These are phyloP conservation scores for Lepraria neglecta DNA, from an alignment of 495 filamentous ascomycete species.

Conservation along the genomic window DNA sequence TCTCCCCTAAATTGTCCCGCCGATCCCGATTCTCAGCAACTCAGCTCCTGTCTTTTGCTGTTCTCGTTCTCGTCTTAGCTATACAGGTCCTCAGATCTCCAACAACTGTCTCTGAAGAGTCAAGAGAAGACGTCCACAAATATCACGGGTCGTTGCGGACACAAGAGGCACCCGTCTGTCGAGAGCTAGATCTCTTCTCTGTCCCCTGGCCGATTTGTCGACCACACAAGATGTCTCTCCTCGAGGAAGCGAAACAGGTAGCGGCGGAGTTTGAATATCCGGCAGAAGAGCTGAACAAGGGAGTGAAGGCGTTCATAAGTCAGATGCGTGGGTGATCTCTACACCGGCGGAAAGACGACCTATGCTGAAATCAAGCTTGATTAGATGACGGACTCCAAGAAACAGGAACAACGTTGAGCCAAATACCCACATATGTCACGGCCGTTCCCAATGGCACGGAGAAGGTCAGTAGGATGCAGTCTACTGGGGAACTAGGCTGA, in stretches of 20 bases:
- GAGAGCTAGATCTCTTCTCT: slow-evolving; percentile 17
- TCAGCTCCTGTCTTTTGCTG: slow-evolving; percentile 23
- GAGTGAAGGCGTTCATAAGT: slow-evolving; percentile 74
- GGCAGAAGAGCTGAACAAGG: slow-evolving; percentile 68
- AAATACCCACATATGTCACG: slow-evolving; percentile 96
- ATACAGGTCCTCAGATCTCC: slow-evolving; percentile 22
- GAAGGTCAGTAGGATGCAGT: slow-evolving; percentile 46
- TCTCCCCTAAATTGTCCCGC: slow-evolving; percentile 20
- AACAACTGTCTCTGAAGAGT: not conserved
- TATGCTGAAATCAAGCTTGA: not conserved
- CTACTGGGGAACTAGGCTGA: not conserved
- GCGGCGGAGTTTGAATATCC: slow-evolving; percentile 82
- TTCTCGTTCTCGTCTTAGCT: slow-evolving; percentile 24
- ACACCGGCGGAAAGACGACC: not conserved
- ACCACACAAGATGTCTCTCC: slow-evolving; percentile 46
- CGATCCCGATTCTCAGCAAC: slow-evolving; percentile 15
- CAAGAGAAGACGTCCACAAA: not conserved
- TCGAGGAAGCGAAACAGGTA: slow-evolving; percentile 69
- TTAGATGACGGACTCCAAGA: slow-evolving; percentile 73
- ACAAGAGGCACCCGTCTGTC: slow-evolving; percentile 15
- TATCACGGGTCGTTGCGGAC: slow-evolving; percentile 7
- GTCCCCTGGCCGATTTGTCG: slow-evolving; percentile 23
- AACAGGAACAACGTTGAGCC: slow-evolving; percentile 73
- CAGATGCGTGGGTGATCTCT: slow-evolving; percentile 60
- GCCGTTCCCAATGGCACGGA: slow-evolving; percentile 95